phyloP scores from a whole-genome alignment of 371 early-diverging fungal genomes.

The Zopfochytrium polystomum region DNA sequence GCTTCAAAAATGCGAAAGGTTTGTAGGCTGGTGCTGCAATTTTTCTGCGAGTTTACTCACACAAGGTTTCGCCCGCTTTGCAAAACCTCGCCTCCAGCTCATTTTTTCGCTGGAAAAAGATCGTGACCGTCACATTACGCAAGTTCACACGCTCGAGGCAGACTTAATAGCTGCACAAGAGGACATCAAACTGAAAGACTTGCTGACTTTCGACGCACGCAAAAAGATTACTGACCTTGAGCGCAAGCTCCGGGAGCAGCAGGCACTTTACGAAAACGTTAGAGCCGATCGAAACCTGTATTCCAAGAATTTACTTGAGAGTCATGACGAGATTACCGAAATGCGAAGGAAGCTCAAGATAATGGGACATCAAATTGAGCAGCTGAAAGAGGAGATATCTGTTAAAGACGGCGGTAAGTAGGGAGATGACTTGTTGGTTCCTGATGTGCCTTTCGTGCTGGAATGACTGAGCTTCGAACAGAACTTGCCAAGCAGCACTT shows the following conservation, averaged over 20 bases:
- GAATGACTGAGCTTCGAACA: not conserved
- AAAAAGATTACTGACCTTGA: constrained; percentile 43
- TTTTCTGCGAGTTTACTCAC: not conserved
- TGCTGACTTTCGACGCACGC: constrained; percentile 33
- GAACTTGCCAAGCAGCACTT: constrained; percentile 37
- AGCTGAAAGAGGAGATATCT: constrained; percentile 43
- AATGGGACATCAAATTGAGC: constrained; percentile 43
- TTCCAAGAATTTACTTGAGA: constrained; percentile 42
- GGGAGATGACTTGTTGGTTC: not conserved
- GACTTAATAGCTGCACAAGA: constrained; percentile 21
- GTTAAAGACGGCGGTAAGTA: constrained; percentile 35
- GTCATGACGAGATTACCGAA: constrained; percentile 38
- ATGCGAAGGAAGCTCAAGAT: constrained; percentile 41
- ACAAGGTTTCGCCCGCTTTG: not conserved
- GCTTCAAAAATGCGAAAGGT: constrained; percentile 45
- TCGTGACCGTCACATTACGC: constrained; percentile 32
- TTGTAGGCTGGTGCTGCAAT: not conserved
- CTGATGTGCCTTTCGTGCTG: constrained; percentile 27
- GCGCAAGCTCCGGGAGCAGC: constrained; percentile 39
- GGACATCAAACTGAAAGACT: constrained; percentile 37
- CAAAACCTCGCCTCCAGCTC: constrained; percentile 18
- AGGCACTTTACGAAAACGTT: constrained; percentile 42
- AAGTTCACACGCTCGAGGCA: constrained; percentile 18
- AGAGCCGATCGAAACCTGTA: constrained; percentile 44
- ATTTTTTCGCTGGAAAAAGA: constrained; percentile 44